These are phyloP conservation scores for Vachellia collinsii DNA, from an alignment of 306 rosid species.

Conservation along the genomic window DNA sequence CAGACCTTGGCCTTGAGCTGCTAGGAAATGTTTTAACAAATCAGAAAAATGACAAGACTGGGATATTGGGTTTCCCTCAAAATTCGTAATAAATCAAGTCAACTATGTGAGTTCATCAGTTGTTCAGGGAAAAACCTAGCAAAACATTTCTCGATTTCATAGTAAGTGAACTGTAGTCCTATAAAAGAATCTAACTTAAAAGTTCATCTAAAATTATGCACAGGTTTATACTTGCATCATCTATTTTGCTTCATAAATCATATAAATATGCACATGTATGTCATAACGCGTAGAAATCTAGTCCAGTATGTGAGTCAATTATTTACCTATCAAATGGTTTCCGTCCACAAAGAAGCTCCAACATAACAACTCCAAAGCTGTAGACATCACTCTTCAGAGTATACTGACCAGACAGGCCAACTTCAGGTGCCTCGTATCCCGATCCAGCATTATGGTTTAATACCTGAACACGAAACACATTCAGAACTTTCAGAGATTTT, in stretches of 20 bases:
- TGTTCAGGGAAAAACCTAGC: constrained; percentile 4
- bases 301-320: constrained; percentile 2
- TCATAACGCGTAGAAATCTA: neutral
- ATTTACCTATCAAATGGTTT: constrained; percentile 87
- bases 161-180: neutral
- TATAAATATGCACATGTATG: constrained; percentile 11
- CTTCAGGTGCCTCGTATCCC: constrained; percentile 94
- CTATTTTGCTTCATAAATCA: constrained; percentile 42
- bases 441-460: constrained; percentile 69
- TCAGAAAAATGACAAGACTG: neutral
- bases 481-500: constrained; percentile 20
- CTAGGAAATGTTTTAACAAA: constrained; percentile 38
- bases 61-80: neutral
- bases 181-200: neutral
- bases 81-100: neutral
- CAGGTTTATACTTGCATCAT: neutral
- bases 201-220: constrained; percentile 5
- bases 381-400: constrained; percentile 86
- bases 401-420: constrained; percentile 75
- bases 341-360: constrained; percentile 92
- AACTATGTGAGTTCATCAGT: neutral
- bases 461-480: constrained; percentile 47
- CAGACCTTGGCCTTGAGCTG: constrained; percentile 85
- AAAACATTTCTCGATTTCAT: neutral
- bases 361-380: constrained; percentile 95